phyloP scores from a whole-genome alignment of 495 filamentous ascomycete genomes.

The Paragyromitra xinjiangensis region DNA sequence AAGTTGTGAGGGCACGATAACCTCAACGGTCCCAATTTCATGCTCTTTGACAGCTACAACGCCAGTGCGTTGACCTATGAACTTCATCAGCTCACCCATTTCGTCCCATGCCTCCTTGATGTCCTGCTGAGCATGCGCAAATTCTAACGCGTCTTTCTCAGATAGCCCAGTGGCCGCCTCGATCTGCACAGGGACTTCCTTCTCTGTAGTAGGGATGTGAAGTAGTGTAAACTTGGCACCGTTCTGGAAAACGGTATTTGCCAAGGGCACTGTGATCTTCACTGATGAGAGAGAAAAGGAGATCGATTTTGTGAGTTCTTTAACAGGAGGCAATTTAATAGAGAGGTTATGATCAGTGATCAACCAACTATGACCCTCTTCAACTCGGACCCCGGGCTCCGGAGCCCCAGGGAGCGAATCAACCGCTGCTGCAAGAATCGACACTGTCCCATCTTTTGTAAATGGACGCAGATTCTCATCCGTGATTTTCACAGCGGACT shows the following conservation, averaged over 20 bases:
- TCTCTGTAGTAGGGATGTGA: constrained; percentile 34
- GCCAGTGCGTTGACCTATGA: constrained; percentile 51
- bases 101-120: constrained; percentile 56
- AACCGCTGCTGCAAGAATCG: constrained; percentile 52
- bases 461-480: constrained; percentile 29
- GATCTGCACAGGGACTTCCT: constrained; percentile 39
- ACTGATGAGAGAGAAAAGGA: constrained; percentile 46
- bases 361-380: constrained; percentile 52
- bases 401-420: constrained; percentile 52
- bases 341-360: constrained; percentile 47
- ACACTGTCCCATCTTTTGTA: constrained; percentile 39
- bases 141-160: constrained; percentile 53
- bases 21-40: constrained; percentile 44
- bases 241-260: constrained; percentile 72
- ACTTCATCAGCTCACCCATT: constrained; percentile 53
- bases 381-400: constrained; percentile 13
- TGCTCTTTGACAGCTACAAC: constrained; percentile 38
- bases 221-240: constrained; percentile 65
- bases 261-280: constrained; percentile 63
- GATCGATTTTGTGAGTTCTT: constrained; percentile 42
- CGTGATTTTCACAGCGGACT: constrained; percentile 44
- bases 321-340: constrained; percentile 47
- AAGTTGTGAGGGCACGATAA: constrained; percentile 40
- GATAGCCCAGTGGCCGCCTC: constrained; percentile 53
- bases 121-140: constrained; percentile 53